These are phyloP conservation scores for Chalciporus chontae DNA, from an alignment of 768 basidiomycete genomes.

Conservation along the genomic window DNA sequence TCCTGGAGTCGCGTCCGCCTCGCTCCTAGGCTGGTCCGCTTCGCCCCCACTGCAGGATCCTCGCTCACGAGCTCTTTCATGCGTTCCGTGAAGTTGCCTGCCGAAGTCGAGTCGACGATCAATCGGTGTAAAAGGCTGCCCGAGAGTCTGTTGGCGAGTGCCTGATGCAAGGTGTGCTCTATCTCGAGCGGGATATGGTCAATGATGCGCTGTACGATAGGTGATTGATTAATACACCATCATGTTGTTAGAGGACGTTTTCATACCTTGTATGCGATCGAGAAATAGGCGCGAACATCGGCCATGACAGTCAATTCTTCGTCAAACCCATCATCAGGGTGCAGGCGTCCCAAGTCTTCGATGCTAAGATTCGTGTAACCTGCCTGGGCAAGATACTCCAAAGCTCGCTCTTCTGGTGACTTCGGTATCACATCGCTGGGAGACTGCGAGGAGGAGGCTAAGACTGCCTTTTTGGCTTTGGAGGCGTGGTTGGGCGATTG, in stretches of 20 bases:
- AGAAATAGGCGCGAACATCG: constrained; percentile 54
- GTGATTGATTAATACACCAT: too few species aligned
- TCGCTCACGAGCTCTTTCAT: constrained; percentile 45
- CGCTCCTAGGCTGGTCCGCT: constrained; percentile 33
- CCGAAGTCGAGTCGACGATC: constrained; percentile 16
- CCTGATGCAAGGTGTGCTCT: constrained; percentile 13
- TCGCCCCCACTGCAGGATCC: constrained; percentile 36
- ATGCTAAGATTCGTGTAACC: constrained; percentile 22
- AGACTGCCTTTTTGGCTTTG: too few species aligned
- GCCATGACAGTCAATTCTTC: constrained; percentile 53
- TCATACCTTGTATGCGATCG: constrained; percentile 50
- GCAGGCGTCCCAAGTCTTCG: constrained; percentile 27
- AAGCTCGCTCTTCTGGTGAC: too few species aligned
- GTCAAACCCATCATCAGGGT: constrained; percentile 27
- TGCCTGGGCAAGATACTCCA: constrained; percentile 28
- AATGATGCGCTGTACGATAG: too few species aligned
- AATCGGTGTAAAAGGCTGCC: constrained; percentile 34
- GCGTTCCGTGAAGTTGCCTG: constrained; percentile 21
- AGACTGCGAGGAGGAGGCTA: too few species aligned
- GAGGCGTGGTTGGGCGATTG: too few species aligned
- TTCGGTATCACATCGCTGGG: too few species aligned
- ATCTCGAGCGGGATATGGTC: too few species aligned
- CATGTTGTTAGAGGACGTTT: neutral
- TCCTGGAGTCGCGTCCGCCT: constrained; percentile 36
- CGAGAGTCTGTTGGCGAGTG: constrained; percentile 35